These are phyloP conservation scores for Populus davidiana DNA, from an alignment of 345 rosid species.

Conservation along the genomic window DNA sequence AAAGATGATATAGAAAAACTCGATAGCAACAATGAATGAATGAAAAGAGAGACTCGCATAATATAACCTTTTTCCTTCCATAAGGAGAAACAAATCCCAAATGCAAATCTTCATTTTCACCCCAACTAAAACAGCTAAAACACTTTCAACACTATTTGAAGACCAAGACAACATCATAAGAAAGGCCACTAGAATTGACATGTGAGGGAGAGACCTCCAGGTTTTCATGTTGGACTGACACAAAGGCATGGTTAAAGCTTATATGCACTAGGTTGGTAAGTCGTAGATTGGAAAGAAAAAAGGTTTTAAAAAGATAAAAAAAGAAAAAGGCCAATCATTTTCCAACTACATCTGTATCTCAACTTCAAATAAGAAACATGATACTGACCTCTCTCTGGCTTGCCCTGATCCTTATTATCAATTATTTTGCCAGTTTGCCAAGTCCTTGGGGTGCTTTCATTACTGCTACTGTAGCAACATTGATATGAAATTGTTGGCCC, in stretches of 20 bases:
- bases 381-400: slow-evolving; percentile 45
- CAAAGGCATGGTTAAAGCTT: neutral
- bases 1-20: neutral
- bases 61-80: neutral
- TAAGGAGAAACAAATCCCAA: neutral
- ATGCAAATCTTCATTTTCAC: neutral
- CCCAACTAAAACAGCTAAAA: neutral
- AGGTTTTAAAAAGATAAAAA: neutral
- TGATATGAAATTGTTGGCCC: slow-evolving; percentile 25
- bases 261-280: neutral
- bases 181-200: neutral
- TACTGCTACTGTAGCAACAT: slow-evolving; percentile 42
- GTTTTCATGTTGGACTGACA: neutral
- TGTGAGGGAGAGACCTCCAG: neutral
- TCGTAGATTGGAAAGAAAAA: neutral
- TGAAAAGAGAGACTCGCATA: neutral
- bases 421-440: slow-evolving; percentile 30
- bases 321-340: neutral
- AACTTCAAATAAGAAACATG: slow-evolving; percentile 8
- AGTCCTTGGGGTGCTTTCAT: slow-evolving; percentile 43
- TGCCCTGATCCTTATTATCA: slow-evolving; percentile 28
- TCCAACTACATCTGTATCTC: neutral
- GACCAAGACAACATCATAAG: neutral
- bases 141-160: neutral
- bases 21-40: neutral